Evolutionary conservation across 306 rosid species (phyloP).

Genomic region (Vigna trinervia): DNA sequence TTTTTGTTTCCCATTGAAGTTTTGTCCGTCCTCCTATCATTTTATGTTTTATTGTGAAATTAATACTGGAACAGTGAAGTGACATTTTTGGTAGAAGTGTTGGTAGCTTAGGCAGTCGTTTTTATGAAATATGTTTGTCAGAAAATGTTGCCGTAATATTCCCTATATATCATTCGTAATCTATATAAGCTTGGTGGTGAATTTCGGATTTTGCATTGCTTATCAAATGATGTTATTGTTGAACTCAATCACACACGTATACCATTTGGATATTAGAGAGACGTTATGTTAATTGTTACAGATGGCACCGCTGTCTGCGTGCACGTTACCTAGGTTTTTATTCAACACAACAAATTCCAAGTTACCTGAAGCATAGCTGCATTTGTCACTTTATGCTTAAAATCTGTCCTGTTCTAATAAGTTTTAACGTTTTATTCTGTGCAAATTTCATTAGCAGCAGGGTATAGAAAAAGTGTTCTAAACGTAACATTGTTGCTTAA

Average conservation of each 20-base stretch:
- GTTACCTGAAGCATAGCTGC: no score
- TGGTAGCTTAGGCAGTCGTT: slow-evolving; percentile 44
- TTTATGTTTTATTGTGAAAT: slow-evolving; percentile 44
- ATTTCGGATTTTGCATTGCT: slow-evolving; percentile 16
- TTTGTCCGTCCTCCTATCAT: slow-evolving; percentile 44
- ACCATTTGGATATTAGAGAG: neutral
- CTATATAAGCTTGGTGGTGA: slow-evolving; percentile 48
- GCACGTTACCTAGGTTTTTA: no score
- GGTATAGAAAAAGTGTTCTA: no score
- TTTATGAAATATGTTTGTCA: slow-evolving; percentile 45
- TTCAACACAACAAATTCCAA: neutral
- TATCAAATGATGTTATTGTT: neutral
- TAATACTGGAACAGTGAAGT: slow-evolving; percentile 37
- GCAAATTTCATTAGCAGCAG: no score
- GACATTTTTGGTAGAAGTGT: slow-evolving; percentile 60
- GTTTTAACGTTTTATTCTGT: no score
- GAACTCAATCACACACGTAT: neutral
- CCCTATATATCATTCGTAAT: slow-evolving; percentile 25
- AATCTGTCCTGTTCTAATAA: neutral
- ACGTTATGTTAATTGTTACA: neutral
- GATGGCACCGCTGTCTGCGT: no score
- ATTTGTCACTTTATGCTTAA: no score
- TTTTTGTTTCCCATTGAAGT: slow-evolving; percentile 45
- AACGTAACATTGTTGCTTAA: no score
- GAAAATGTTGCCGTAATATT: slow-evolving; percentile 33